Conservation (phyloP, 1,284 basidiomycete species). For the Cystobasidium slooffiae region DNA sequence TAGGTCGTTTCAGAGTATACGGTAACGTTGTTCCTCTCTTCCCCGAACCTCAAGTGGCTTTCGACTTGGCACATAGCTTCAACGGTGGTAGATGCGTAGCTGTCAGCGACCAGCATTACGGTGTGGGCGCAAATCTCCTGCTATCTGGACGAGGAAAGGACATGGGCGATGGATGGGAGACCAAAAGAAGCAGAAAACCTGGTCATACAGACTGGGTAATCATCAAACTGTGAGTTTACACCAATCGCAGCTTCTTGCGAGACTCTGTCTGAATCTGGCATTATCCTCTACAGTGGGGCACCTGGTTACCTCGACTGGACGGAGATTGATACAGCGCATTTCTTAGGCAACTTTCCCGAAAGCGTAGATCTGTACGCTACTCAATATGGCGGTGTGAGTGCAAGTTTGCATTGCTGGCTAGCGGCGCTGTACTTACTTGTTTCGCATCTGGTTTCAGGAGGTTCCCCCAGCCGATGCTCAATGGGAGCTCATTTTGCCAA, state of each 20-base stretch:
- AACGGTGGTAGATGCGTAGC: constrained; percentile 79
- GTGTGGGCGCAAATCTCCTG: constrained; percentile 85
- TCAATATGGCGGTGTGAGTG: constrained; percentile 61
- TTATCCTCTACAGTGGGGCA: constrained; percentile 62
- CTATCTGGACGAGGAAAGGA: constrained; percentile 78
- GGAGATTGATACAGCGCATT: constrained; percentile 93
- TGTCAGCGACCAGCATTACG: constrained; percentile 86
- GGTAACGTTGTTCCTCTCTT: constrained; percentile 66
- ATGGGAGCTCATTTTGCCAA: constrained; percentile 77
- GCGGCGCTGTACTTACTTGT: no score
- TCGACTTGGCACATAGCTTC: constrained; percentile 89
- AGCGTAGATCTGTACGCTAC: constrained; percentile 78
- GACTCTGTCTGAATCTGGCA: neutral
- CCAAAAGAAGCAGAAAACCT: constrained; percentile 77
- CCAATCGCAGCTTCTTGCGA: neutral
- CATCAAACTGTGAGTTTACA: constrained; percentile 70
- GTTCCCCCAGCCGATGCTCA: constrained; percentile 58
- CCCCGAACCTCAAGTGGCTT: constrained; percentile 50
- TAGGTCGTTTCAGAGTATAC: constrained; percentile 59
- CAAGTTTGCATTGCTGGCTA: constrained; percentile 46
- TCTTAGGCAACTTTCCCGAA: constrained; percentile 95
- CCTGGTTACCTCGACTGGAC: constrained; percentile 74
- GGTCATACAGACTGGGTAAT: constrained; percentile 90
- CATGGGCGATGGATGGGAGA: constrained; percentile 99
- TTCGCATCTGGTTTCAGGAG: constrained; percentile 49